Base-by-base conservation (phyloP, 768 basidiomycete genomes). In the Amanita pallidorosea region DNA sequence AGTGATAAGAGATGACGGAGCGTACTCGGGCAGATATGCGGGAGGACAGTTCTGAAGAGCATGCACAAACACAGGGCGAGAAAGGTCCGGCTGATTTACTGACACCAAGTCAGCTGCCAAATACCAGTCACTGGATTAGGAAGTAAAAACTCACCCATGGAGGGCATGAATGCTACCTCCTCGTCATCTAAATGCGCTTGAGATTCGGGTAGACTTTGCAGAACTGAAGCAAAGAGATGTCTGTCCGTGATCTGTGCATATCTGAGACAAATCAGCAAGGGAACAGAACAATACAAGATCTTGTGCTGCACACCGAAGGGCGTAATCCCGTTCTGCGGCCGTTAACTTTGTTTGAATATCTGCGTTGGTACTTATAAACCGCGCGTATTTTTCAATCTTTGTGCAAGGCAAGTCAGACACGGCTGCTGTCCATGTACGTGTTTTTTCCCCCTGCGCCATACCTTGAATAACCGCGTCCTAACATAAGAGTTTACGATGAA, bases 401-500 rank as follows among this genome's bases (percentile, higher is more conserved):
- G 43, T 23, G 15, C 12, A 6, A 23, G n/a, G 41, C 2, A 22
- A 42, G 11, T 40, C 7, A 3, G 9, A 3, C 34, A n/a, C n/a
- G n/a, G n/a, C n/a, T n/a, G n/a, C n/a, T n/a, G n/a, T n/a, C n/a
- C n/a, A n/a, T n/a, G n/a, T n/a, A n/a, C n/a, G n/a, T n/a, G n/a
- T n/a, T n/a, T n/a, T n/a, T n/a, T n/a, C n/a, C n/a, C n/a, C n/a
- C n/a, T n/a, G n/a, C n/a, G n/a, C n/a, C n/a, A n/a, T n/a, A 87
- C 93, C 78, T 97, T 97, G 72, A 76, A 82, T 47, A 95, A 64
- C 53, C 93, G 73, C 25, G 87, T 89, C 20, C 94, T 77, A 4
- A 95, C 76, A 63, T 95, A 97, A 1, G 90, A 89, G 52, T 93
- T 70, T 22, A 96, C 80, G 50, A 95, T 79, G 61, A 92, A 97